These are phyloP conservation scores for Pinus taeda DNA, from an alignment of 75 land plant species.

Conservation along the genomic window DNA sequence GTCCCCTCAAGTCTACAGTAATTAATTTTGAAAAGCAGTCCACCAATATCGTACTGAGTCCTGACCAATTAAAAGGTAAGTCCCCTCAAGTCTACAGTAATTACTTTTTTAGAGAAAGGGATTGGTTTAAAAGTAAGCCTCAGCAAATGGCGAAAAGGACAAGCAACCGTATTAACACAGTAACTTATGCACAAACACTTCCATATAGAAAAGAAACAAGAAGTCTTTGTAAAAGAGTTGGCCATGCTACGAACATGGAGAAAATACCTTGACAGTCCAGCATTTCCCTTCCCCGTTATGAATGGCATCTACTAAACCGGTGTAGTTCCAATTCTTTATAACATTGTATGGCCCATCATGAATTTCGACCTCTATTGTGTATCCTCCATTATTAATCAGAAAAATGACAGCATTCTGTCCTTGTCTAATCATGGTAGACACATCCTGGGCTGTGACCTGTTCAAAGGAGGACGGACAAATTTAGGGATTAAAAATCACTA, in stretches of 20 bases:
- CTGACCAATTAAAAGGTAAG: not conserved
- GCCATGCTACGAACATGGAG: not conserved
- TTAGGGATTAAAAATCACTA: no score
- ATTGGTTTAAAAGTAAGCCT: not conserved
- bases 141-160: not conserved
- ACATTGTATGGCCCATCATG: conserved; percentile 60
- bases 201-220: not conserved
- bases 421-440: conserved; percentile 44
- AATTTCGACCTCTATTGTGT: conserved; percentile 50
- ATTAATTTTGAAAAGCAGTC: not conserved
- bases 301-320: conserved; percentile 38
- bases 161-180: not conserved
- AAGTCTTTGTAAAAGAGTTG: not conserved
- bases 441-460: conserved; percentile 46
- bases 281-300: conserved; percentile 40
- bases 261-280: conserved; percentile 45
- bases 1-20: no score
- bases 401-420: conserved; percentile 36
- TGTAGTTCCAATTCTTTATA: conserved; percentile 54
- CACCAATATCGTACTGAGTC: not conserved
- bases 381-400: conserved; percentile 54
- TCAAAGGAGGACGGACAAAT: no score
- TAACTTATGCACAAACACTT: not conserved
- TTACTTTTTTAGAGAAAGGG: no score
- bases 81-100: not conserved